These are phyloP conservation scores for Citrus inodora DNA, from an alignment of 345 rosid species.

Conservation along the genomic window DNA sequence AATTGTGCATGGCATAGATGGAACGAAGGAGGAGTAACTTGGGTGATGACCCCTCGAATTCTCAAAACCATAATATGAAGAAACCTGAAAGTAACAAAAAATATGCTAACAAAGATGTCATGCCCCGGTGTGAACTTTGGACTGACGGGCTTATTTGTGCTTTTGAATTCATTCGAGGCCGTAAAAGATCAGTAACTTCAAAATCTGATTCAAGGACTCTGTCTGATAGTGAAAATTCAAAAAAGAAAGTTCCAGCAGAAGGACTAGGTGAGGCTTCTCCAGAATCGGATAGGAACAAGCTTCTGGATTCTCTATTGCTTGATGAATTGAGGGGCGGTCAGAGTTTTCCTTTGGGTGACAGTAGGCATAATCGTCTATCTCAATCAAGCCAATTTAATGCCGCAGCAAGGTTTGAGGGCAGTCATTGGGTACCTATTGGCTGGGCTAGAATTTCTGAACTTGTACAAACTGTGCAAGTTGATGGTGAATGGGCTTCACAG, in stretches of 20 bases:
- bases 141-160: constrained; percentile 87
- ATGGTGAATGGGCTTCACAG: constrained; percentile 59
- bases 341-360: constrained; percentile 34
- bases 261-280: constrained; percentile 27
- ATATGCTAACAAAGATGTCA: constrained; percentile 29
- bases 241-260: constrained; percentile 17
- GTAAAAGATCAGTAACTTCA: constrained; percentile 21
- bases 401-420: constrained; percentile 46
- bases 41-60: constrained; percentile 20
- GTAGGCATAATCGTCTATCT: constrained; percentile 27
- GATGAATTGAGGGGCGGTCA: constrained; percentile 23
- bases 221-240: constrained; percentile 18
- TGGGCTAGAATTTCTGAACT: constrained; percentile 86
- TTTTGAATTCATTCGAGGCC: constrained; percentile 65
- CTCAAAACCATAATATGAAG: constrained; percentile 22
- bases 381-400: constrained; percentile 32
- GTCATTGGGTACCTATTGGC: constrained; percentile 88
- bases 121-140: constrained; percentile 66
- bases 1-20: constrained; percentile 1
- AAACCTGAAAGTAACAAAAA: constrained; percentile 27
- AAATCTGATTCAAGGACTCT: constrained; percentile 27
- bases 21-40: constrained; percentile 14
- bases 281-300: constrained; percentile 20
- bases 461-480: constrained; percentile 58
- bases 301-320: constrained; percentile 21